A percentile compares a stretch with the other conserved stretches of the same genome.
Conservation (phyloP, 1,284 basidiomycete species). For the Pseudozyma thailandica region DNA sequence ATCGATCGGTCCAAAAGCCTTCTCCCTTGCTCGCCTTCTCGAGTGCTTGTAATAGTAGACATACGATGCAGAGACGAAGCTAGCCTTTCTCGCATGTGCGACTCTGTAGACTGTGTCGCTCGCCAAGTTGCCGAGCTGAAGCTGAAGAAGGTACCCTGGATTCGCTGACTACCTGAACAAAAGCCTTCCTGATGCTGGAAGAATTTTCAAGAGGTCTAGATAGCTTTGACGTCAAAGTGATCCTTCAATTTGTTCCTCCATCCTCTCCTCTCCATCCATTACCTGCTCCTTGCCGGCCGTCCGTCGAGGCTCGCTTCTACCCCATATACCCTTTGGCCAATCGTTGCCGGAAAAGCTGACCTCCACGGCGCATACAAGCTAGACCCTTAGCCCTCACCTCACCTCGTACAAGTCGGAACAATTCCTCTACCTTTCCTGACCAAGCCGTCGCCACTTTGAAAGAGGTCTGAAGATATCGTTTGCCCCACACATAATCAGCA, state of each 20-base stretch:
- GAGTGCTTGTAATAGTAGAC: neutral
- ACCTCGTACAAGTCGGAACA: neutral
- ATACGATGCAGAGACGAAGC: neutral
- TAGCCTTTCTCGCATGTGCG: neutral
- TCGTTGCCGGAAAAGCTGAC: neutral
- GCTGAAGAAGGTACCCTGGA: neutral
- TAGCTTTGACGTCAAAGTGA: neutral
- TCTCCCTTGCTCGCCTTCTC: neutral
- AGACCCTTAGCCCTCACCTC: neutral
- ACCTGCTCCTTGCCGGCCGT: neutral
- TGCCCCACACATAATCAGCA: neutral
- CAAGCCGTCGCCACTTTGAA: too few relatives aligned
- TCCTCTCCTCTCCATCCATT: neutral
- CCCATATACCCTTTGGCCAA: neutral
- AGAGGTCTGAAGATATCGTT: too few relatives aligned
- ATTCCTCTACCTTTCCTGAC: too few relatives aligned
- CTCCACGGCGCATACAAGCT: neutral
- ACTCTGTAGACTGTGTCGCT: neutral
- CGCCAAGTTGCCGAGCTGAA: neutral
- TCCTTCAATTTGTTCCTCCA: neutral
- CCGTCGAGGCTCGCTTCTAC: neutral
- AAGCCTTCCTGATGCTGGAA: neutral
- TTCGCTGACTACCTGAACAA: neutral
- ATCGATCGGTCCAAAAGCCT: conserved; percentile 18
- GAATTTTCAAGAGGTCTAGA: neutral